Evolutionary conservation across 176 grass and related monocot genomes (phyloP).

Genomic region (Leersia perrieri): DNA sequence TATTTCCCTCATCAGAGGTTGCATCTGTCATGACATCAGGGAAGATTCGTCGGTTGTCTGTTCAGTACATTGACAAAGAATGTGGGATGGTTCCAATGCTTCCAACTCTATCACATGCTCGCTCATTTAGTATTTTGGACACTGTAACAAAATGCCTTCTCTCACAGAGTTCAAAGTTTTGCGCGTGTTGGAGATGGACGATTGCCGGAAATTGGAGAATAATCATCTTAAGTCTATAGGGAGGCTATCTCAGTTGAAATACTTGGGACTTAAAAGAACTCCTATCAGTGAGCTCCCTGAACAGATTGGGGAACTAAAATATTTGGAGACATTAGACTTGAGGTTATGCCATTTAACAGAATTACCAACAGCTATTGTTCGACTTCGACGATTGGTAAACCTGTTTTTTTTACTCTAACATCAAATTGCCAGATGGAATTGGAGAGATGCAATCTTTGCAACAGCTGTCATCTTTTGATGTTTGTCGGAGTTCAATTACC

Average conservation of each 20-base stretch:
- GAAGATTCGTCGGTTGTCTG: neutral
- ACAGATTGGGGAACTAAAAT: neutral
- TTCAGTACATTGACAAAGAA: neutral
- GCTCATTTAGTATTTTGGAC: neutral
- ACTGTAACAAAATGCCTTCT: neutral
- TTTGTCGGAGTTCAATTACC: neutral
- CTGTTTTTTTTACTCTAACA: neutral
- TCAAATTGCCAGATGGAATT: neutral
- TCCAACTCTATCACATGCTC: neutral
- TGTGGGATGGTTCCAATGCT: neutral
- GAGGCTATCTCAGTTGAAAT: neutral
- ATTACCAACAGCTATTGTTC: neutral
- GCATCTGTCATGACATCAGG: neutral
- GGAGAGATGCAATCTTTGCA: neutral
- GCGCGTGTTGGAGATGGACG: neutral
- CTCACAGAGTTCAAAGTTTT: neutral
- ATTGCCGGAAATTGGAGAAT: neutral
- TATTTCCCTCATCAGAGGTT: neutral
- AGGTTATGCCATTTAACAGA: neutral
- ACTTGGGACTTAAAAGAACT: neutral
- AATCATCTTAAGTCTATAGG: neutral
- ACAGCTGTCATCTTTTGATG: neutral
- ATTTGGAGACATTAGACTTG: neutral
- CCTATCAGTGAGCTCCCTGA: neutral
- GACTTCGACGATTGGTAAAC: neutral